These are phyloP conservation scores for Albatrellus ellisii DNA, from an alignment of 768 basidiomycete genomes.

Conservation along the genomic window DNA sequence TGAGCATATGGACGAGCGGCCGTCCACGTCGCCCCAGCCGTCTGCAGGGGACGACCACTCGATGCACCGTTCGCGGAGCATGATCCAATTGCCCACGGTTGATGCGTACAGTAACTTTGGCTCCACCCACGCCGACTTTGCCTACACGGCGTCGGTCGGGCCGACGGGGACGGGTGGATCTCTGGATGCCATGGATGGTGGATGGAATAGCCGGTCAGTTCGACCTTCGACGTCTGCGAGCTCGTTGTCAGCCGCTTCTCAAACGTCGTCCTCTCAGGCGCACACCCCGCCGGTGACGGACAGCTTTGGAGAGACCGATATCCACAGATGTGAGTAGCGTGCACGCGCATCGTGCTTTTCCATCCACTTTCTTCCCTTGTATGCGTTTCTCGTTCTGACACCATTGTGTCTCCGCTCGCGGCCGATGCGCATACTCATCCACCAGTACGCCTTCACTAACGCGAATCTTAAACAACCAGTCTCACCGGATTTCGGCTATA, in stretches of 20 bases:
- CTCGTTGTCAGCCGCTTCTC: slow-evolving; percentile 63
- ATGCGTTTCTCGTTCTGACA: neutral
- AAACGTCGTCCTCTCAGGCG: slow-evolving; percentile 68
- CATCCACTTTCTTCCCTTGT: neutral
- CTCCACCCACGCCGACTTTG: slow-evolving; percentile 50
- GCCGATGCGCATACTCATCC: slow-evolving; percentile 3
- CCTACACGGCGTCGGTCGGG: slow-evolving; percentile 62
- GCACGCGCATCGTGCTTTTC: slow-evolving; percentile 2
- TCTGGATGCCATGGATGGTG: slow-evolving; percentile 17
- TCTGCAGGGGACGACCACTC: slow-evolving; percentile 28
- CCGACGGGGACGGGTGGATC: slow-evolving; percentile 20
- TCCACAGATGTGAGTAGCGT: slow-evolving; percentile 66
- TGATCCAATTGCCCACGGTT: slow-evolving; percentile 69
- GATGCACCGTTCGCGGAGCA: slow-evolving; percentile 68
- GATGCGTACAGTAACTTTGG: slow-evolving; percentile 25
- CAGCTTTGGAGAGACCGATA: slow-evolving; percentile 58
- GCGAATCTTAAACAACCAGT: slow-evolving; percentile 39
- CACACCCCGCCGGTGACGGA: slow-evolving; percentile 65
- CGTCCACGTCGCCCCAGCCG: slow-evolving; percentile 14
- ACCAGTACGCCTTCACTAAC: slow-evolving; percentile 8
- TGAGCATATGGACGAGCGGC: slow-evolving; percentile 23
- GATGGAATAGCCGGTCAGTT: slow-evolving; percentile 27
- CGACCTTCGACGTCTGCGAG: slow-evolving; percentile 72
- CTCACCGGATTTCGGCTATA: slow-evolving; percentile 80
- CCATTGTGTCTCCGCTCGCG: slow-evolving; percentile 7